Conservation (phyloP, 2,329 filamentous ascomycete genomes). For the Gaeumannomyces sp. region DNA sequence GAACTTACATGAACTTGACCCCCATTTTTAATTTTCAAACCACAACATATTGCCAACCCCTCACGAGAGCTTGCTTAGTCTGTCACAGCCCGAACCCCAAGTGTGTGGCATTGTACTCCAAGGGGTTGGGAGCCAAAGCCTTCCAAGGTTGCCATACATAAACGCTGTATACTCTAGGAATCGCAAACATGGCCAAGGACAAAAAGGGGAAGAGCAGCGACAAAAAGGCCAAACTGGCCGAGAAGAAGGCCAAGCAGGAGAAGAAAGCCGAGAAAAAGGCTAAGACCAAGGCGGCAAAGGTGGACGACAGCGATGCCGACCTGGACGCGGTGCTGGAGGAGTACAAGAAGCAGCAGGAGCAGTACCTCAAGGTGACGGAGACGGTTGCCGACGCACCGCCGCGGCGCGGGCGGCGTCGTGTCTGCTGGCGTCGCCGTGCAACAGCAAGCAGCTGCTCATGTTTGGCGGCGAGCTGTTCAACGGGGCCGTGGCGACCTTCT, state of each 20-base stretch:
- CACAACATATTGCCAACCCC: no score
- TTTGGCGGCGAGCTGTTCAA: slow-evolving; percentile 97
- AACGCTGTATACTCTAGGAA: background rate
- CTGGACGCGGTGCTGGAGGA: slow-evolving; percentile 89
- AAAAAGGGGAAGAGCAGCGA: slow-evolving; percentile 36
- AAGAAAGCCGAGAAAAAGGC: slow-evolving; percentile 86
- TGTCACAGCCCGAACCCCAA: no score
- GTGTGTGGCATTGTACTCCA: no score
- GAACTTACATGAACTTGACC: background rate
- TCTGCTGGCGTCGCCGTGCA: slow-evolving; percentile 76
- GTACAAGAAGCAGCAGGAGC: slow-evolving; percentile 87
- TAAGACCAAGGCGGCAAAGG: slow-evolving; percentile 63
- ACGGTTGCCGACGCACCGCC: slow-evolving; percentile 64
- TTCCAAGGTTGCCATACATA: background rate
- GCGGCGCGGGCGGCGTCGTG: slow-evolving; percentile 73
- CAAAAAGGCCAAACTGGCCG: slow-evolving; percentile 45
- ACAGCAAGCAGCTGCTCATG: slow-evolving; percentile 80
- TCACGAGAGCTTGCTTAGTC: background rate
- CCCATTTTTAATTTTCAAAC: background rate
- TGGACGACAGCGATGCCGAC: slow-evolving; percentile 80
- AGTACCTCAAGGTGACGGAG: slow-evolving; percentile 91
- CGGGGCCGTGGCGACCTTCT: slow-evolving; percentile 72
- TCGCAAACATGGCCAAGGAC: slow-evolving; percentile 36
- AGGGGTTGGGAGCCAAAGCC: no score
- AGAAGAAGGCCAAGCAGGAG: slow-evolving; percentile 72